phyloP scores from a whole-genome alignment of 2,329 filamentous ascomycete species.

The Juglanconis juglandina region DNA sequence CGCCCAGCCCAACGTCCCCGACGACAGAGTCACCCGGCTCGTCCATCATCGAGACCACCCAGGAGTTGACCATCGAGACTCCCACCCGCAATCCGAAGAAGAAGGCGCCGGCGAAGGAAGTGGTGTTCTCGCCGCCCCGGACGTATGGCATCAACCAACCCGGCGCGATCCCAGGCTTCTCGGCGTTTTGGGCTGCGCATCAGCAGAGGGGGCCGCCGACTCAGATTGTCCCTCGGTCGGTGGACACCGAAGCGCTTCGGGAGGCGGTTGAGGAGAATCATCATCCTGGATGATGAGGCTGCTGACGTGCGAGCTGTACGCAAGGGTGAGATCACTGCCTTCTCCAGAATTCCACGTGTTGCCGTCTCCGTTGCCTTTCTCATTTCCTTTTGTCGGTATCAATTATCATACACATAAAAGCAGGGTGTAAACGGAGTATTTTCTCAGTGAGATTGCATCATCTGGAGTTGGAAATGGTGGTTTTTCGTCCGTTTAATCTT shows the following conservation, averaged over 20 bases:
- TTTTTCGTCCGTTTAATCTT: no score
- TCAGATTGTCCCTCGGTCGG: constrained; percentile 52
- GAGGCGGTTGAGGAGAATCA: constrained; percentile 50
- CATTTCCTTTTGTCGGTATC: no score
- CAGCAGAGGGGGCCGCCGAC: constrained; percentile 52
- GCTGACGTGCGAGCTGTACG: no score
- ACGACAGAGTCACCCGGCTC: constrained; percentile 10
- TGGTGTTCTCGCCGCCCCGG: constrained; percentile 13
- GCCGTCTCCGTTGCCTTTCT: no score
- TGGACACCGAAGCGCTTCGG: constrained; percentile 59
- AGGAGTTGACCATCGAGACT: not conserved
- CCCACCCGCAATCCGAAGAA: not conserved
- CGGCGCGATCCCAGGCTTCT: constrained; percentile 70
- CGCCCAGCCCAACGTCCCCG: constrained; percentile 11
- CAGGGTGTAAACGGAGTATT: no score
- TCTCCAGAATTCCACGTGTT: no score
- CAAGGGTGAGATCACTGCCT: no score
- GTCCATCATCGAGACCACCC: constrained; percentile 9
- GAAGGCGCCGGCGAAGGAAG: constrained; percentile 5
- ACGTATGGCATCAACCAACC: constrained; percentile 69
- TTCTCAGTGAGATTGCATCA: no score
- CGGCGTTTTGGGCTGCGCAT: constrained; percentile 49
- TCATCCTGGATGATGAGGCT: no score
- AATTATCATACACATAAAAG: no score
- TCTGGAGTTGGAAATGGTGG: no score